Base-by-base conservation (phyloP, 78 protist genomes). In the Dictyostelium capitatum region DNA sequence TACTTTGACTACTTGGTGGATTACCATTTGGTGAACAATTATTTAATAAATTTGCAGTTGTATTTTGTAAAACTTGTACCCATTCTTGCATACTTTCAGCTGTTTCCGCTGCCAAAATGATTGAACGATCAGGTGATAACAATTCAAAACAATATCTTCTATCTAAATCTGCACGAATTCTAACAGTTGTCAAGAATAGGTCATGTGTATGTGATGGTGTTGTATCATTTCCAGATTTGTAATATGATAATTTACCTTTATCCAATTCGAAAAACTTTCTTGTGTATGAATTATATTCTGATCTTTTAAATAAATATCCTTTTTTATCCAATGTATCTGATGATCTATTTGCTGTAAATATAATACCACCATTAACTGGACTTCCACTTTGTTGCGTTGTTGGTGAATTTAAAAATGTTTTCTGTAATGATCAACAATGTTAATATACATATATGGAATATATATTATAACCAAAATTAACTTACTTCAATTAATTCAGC, bases 31-130 rank as follows among this genome's bases (percentile, higher is more conserved):
- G 91, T 30, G 93, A 51, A 51, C 81, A 59, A 51, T 91, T 91
- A 54, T 91, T 91, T 23, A 91, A 56, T 37, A 82, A 28, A 65
- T 80, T 91, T 32, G 95, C 95, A 65, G 83, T 91, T 4, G 95
- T 43, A 57, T 91, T 91, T 79, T 91, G 95, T 37, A 91, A n/a
- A 1, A 79, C 89, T n/a, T 82, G 89, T 3, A 91, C 53, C 95
- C 95, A 91, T 54, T 91, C 95, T 56, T 64, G 84, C 95, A 91
- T 80, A 77, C 84, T 82, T 69, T 91, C 95, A 11, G 72, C 30
- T 11, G 78, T 75, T 23, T 91, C 95, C 2, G 95, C 95, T 23
- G 75, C 83, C 5, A 91, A 79, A 6, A 91, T 54, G 17, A 91
- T 47, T 15, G 91, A 91, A 30, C 90, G 72, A 56, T 91, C 95